Evolutionary conservation across 2,329 filamentous ascomycete genomes (phyloP), one percentile per base, ranked within the genome.

Genomic region (Coniochaeta ligniaria): DNA sequence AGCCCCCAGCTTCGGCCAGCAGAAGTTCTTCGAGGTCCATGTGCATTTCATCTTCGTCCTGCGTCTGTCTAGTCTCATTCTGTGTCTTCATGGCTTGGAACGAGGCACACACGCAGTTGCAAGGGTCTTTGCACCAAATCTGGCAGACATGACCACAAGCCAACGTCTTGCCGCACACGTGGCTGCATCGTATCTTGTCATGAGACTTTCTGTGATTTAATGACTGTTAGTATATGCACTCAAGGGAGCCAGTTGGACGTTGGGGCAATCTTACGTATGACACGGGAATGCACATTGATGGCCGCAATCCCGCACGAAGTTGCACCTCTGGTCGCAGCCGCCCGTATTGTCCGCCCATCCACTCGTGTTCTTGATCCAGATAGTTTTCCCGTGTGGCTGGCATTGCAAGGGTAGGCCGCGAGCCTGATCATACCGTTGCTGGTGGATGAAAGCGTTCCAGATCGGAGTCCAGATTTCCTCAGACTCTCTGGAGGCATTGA

Each of bases 351-450:
- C 71, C 4, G 64, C 73, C 67, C 71, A 91, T 20, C 85, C 79
- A 1, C 78, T 72, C 0, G 82, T 73, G 12, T 81, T 75, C 57
- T 75, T 72, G 33, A 92, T 80, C 54, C 78, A 75, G 0, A 76
- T 81, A 31, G 76, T 78, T 1, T 70, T 75, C 0, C 73, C 69
- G 68, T 94, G 90, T 0, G 80, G 82, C 6, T 74, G 67, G 67
- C 91, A 95, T 6, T 78, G 78, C 16, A 93, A 70, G 1, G 88
- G 88, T 0, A 94, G 66, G 2, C 76, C 72, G n/a, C 71, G 71
- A 26, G 69, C 64, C 14, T 67, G 58, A n/a, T 68, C 64, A 9
- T 71, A 66, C 0, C 72, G 68, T 4, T 67, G 63, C 45, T 78
- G 75, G 0, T 66, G 60, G 2, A 69, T 67, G 68, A 88, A 80